Base-by-base conservation (phyloP, 768 basidiomycete genomes). In the Tubosaeta sp. region DNA sequence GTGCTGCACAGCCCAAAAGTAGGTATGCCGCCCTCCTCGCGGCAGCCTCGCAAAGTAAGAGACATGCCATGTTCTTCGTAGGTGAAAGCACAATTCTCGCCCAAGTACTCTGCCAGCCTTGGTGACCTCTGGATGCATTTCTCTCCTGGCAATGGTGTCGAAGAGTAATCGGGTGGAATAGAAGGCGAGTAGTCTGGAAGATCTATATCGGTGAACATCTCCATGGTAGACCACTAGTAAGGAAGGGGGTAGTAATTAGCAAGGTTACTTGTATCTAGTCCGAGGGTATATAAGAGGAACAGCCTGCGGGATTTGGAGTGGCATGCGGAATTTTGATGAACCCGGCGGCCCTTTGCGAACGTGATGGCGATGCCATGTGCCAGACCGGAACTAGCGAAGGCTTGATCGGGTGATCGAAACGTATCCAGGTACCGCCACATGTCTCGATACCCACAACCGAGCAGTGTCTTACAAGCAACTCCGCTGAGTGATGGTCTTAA, bases 121-220 rank as follows among this genome's bases (percentile, higher is more conserved):
- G 67, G 79, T 0, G 81, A 77, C 39, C 72, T 73, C 36, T 80
- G 76, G 8, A 87, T 75, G 16, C 71, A 71, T 47, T 71, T 69
- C 57, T 87, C 85, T 24, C 76, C 80, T 3, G 66, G 69, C 4
- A 72, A 63, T 30, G 79, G 83, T 24, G 76, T 75, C 31, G 64
- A 74, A 43, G 86, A 82, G 60, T 87, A 88, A 8, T 69, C 61
- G 1, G 86, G 86, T 24, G 78, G 78, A 2, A 68, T 66, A 6
- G 82, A 77, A 2, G 79, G 73, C 0, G 81, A 73, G 60, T 87
- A 87, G 6, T 61, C 62, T 18, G 86, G 82, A 29, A 82, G 55
- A 24, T 49, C 55, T 48, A 53, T 47, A 29, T 48, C 41, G 9
- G 52, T 43, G 38, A 36, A 24, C 11, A 21, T 42, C 43, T 55